Base-by-base conservation (phyloP, 768 basidiomycete species). In the Auricularia heimuer region DNA sequence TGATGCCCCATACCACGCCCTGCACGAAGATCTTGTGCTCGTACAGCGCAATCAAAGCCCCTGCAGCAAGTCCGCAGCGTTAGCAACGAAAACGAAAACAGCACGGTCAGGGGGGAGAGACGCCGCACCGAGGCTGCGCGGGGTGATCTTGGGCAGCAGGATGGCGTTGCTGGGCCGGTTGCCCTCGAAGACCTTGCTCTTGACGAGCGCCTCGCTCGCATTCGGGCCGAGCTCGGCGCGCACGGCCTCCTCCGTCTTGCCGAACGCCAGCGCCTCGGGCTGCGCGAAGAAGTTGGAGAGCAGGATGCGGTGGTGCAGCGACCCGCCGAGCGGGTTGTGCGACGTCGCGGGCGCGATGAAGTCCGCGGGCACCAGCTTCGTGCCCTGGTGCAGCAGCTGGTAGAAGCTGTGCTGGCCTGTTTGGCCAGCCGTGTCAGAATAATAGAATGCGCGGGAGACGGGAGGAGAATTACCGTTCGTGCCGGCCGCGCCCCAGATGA, bases 21-120 rank as follows among this genome's bases (percentile, higher is more conserved):
- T 98, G 97, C 0, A 91, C 90, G 77, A 98, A 98, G 73, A 99
- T 97, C 82, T 99, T 99, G 82, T 99, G 97, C 77, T 98, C 94
- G 74, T 96, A 97, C 68, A 97, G 72, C 16, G 90, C 92, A 73
- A 97, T 90, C 64, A 97, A 79, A 2, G 94, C 88, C 54, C 86
- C 82, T 82, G 68, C 34, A 61, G 29, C 2, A 4, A 42, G 8
- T 8, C 39, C 39, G 8, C 39, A 7, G 39, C 39, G 39, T 42
- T 14, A 42, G 12, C 39, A 7, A 42, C 8, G 8, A 42, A 14
- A 7, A 7, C 39, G 29, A 29, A 29, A 29, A 29, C 39, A 0
- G 39, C 39, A 42, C 2, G 12, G 7, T 42, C 39, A 14, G 8
- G 12, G 39, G 39, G 39, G 2, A 42, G 47, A 69, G 67, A 61